A percentile compares a stretch with the other conserved stretches of the same genome.
These are phyloP conservation scores for Cetradonia linearis DNA, from an alignment of 495 filamentous ascomycete species.

Conservation along the genomic window DNA sequence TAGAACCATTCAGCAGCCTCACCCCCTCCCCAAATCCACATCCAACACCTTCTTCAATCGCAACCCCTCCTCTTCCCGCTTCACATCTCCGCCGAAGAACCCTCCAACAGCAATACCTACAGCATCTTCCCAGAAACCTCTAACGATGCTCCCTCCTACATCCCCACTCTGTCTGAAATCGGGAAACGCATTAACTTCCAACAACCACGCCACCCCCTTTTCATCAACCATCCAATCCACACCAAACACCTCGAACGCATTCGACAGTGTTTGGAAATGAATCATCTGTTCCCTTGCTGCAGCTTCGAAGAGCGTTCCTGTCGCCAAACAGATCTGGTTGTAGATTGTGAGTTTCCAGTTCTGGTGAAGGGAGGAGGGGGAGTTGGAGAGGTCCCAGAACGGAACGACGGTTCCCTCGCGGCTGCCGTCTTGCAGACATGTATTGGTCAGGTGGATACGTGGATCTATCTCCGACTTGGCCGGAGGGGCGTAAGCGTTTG, in stretches of 20 bases:
- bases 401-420: slow-evolving; percentile 51
- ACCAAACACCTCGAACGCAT: slow-evolving; percentile 87
- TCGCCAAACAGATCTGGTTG: slow-evolving; percentile 60
- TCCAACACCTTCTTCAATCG: slow-evolving; percentile 47
- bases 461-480: slow-evolving; percentile 35
- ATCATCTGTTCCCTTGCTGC: slow-evolving; percentile 70
- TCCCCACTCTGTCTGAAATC: slow-evolving; percentile 88
- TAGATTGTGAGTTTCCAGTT: slow-evolving; percentile 54
- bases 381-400: slow-evolving; percentile 49
- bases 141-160: slow-evolving; percentile 56
- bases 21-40: slow-evolving; percentile 49
- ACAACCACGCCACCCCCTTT: slow-evolving; percentile 51
- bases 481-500: slow-evolving; percentile 48
- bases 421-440: slow-evolving; percentile 66
- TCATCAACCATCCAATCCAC: slow-evolving; percentile 80
- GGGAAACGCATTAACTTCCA: slow-evolving; percentile 95
- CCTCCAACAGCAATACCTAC: slow-evolving; percentile 54
- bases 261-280: slow-evolving; percentile 82
- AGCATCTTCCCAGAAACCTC: slow-evolving; percentile 63
- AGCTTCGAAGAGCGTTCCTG: slow-evolving; percentile 70
- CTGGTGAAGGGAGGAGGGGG: slow-evolving; percentile 19
- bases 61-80: slow-evolving; percentile 26
- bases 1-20: neutral
- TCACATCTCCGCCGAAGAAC: slow-evolving; percentile 43
- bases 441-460: slow-evolving; percentile 78